Evolutionary conservation across 768 basidiomycete genomes (phyloP), one percentile per base, ranked within the genome.

Genomic region (Rhizopogon salebrosus): DNA sequence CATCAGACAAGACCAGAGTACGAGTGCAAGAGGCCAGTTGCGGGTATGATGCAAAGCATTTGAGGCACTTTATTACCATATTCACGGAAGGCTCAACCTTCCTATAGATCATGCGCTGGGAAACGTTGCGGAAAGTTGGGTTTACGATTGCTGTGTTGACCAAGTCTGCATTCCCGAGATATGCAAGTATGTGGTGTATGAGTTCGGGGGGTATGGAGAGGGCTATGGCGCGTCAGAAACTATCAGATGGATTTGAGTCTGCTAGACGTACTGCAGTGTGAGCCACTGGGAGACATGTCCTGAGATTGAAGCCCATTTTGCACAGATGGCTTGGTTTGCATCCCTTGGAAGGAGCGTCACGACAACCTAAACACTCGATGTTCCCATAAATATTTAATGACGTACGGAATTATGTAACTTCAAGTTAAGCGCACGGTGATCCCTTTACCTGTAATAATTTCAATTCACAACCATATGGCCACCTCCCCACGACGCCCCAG

Each of bases 401-500:
- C 39, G 20, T 16, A 48, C 20, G 22, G 39, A n/a, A n/a, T n/a
- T n/a, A n/a, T 13, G 20, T 23, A 10, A 50, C 36, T 52, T 4
- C 13, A n/a, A 22, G n/a, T n/a, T n/a, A n/a, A n/a, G n/a, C n/a
- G n/a, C n/a, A n/a, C n/a, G n/a, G n/a, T n/a, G n/a, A n/a, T n/a
- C n/a, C n/a, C n/a, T n/a, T n/a, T n/a, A n/a, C n/a, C n/a, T n/a
- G n/a, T n/a, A n/a, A n/a, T 48, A 27, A 29, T 16, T 5, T 9
- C 14, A 49, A 49, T 24, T 26, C 54, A 45, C 37, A 14, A 50
- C 41, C 43, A 38, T 4, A 68, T 70, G 67, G 69, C 64, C n/a
- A 52, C 61, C 35, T 69, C 67, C 34, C 69, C 67, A 43, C 58
- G 67, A 57, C 67, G 65, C 39, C 58, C 69, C 43, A 64, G 59